Base-by-base conservation (phyloP, 768 basidiomycete genomes). In the Trametes villosa region DNA sequence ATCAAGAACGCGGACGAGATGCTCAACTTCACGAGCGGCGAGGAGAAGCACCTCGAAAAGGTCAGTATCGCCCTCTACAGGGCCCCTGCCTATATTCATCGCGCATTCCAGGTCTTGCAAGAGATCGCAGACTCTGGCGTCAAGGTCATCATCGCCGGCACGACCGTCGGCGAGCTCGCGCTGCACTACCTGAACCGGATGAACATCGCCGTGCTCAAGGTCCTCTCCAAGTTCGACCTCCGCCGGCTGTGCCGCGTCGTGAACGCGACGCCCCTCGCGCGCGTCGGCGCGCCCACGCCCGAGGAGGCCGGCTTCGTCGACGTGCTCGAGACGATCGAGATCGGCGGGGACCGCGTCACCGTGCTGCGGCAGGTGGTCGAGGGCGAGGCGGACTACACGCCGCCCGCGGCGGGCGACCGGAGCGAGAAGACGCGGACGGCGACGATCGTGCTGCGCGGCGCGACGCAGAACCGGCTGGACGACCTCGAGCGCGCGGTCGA, bases 281-380 rank as follows among this genome's bases (percentile, higher is more conserved):
- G 97, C 46, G 83, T 99, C 62, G 97, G 97, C 59, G 93, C 94
- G 0, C 97, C 97, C 5, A 98, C 94, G 13, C 86, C 94, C 0
- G 97, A 99, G 74, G 97, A 99, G 77, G 94, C 93, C 22, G 97
- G 97, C 44, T 87, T 82, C 68, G 86, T 96, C 64, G 97, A 98
- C 70, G 82, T 98, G 22, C 92, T 98, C 71, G 97, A 99, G 81
- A 93, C 91, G 27, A 86, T 89, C 59, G 97, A 99, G 74, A 89
- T 99, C 68, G 97, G 97, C 44, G 96, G 97, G 5, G 97, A 99
- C 77, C 89, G 96, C 57, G 97, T 98, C 50, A 98, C 96, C 0
- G 97, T 99, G 0, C 84, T 99, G 59, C 83, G 97, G 17, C 97
- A 99, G 72, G 83, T 92, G 20, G 69, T 77, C 2, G 76, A 76